These are phyloP conservation scores for Petunia secreta DNA, from an alignment of 257 asterid genomes.

Conservation along the genomic window DNA sequence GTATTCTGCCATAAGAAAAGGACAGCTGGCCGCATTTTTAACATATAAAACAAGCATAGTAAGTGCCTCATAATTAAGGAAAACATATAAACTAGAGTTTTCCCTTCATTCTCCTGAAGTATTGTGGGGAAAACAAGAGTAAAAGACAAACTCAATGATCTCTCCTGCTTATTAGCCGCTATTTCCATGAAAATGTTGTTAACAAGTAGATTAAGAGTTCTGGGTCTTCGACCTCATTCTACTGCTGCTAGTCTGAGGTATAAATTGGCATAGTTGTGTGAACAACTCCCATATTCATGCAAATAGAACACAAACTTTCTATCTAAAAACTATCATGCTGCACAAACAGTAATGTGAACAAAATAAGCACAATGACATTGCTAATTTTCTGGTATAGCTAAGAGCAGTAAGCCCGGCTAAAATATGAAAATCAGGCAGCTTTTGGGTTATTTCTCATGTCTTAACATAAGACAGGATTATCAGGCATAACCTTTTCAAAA, in stretches of 20 bases:
- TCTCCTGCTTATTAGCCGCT: neutral
- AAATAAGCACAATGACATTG: neutral
- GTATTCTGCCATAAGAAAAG: neutral
- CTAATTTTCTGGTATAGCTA: neutral
- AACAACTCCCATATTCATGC: neutral
- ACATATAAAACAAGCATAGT: neutral
- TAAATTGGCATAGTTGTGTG: neutral
- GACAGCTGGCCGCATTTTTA: neutral
- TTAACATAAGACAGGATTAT: neutral
- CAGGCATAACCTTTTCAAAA: constrained; percentile 71
- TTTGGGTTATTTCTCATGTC: constrained; percentile 6
- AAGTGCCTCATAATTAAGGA: neutral
- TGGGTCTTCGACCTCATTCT: neutral
- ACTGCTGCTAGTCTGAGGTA: neutral
- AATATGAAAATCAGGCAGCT: constrained; percentile 1
- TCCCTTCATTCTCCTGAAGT: neutral
- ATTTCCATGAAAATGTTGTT: constrained; percentile 6
- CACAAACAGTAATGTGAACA: neutral
- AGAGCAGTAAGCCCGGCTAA: neutral
- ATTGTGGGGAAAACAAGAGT: neutral
- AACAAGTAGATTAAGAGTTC: neutral
- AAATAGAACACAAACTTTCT: neutral
- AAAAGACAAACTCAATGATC: neutral
- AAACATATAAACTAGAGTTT: neutral
- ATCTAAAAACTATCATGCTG: neutral